A percentile compares a stretch with the other conserved stretches of the same genome.
Evolutionary conservation across 441 rosid species (phyloP).

Genomic region (Adansonia gregorii): DNA sequence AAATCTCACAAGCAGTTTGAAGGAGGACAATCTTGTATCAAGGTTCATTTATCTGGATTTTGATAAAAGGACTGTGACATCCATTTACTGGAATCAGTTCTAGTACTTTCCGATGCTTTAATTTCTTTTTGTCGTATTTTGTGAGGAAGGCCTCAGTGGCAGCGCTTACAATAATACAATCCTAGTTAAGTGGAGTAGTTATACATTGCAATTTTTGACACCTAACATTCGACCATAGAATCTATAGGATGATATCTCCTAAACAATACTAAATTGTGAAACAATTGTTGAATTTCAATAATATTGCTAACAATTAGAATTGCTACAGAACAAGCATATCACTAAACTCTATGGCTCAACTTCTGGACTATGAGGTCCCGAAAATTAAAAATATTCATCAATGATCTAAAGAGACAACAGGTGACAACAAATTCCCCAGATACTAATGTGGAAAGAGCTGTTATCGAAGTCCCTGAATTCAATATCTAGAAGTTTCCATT

Average conservation of each 20-base stretch:
- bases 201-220: constrained; percentile 2
- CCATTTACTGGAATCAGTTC: background rate
- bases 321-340: background rate
- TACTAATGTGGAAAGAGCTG: background rate
- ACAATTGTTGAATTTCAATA: background rate
- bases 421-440: background rate
- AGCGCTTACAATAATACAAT: background rate
- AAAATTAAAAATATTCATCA: background rate
- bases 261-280: background rate
- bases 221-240: constrained; percentile 12
- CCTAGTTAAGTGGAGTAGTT: background rate
- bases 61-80: background rate
- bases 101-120: background rate
- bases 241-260: background rate
- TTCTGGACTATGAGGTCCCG: background rate
- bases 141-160: constrained; percentile 13
- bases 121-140: background rate
- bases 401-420: constrained; percentile 1
- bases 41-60: background rate
- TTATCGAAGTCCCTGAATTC: background rate
- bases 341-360: background rate
- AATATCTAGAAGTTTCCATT: background rate
- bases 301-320: background rate
- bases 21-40: background rate
- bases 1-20: background rate